phyloP scores from a whole-genome alignment of 1,284 basidiomycete genomes.

The Heterobasidion annosum region DNA sequence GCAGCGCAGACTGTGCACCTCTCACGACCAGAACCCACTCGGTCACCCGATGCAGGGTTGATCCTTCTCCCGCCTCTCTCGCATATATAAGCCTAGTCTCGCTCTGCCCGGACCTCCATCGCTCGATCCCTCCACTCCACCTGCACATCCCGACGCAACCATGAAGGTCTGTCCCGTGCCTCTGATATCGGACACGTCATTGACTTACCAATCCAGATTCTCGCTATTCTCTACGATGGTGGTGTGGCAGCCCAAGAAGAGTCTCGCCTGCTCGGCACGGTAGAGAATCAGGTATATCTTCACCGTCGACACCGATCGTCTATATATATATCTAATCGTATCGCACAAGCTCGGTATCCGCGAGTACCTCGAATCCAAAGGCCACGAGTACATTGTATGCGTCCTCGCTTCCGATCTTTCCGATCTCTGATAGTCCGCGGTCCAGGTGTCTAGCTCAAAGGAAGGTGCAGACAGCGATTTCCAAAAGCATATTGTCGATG shows the following conservation, averaged over 20 bases:
- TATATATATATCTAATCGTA: not conserved
- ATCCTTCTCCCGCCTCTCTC: not conserved
- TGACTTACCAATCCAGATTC: conserved; percentile 37
- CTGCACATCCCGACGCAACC: not conserved
- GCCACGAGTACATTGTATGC: conserved; percentile 58
- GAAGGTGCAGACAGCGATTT: conserved; percentile 77
- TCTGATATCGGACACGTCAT: not conserved
- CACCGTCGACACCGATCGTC: not conserved
- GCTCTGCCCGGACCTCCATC: too few relatives aligned
- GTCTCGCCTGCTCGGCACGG: conserved; percentile 74
- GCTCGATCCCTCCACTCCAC: not conserved
- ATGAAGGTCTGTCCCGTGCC: not conserved
- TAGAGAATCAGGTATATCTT: conserved; percentile 39
- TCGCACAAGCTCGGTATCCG: conserved; percentile 60
- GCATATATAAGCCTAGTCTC: not conserved
- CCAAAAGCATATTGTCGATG: conserved; percentile 76
- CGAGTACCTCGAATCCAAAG: conserved; percentile 57
- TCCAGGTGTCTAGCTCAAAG: conserved; percentile 70
- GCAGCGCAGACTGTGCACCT: too few relatives aligned
- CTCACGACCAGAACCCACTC: not conserved
- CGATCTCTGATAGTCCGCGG: conserved; percentile 13
- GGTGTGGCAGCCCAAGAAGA: conserved; percentile 61
- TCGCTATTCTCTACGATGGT: conserved; percentile 70
- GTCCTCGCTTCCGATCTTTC: conserved; percentile 2
- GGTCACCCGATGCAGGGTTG: not conserved